Evolutionary conservation across 2,329 filamentous ascomycete species (phyloP), one percentile per base, ranked within the genome.

Genomic region (Sphaerulina vaccinii): DNA sequence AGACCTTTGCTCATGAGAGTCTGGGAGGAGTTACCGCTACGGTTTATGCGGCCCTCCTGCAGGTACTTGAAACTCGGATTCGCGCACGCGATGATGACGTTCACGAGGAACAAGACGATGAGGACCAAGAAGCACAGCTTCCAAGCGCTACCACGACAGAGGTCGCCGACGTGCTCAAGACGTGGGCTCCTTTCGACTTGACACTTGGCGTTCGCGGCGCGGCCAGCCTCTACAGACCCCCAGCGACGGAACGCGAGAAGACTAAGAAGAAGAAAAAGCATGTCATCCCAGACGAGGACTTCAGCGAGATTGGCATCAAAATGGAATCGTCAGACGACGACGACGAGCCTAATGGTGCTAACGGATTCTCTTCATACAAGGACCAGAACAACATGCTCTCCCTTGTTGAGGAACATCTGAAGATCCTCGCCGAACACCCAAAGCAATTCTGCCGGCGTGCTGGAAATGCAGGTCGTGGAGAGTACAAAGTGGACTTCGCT

Each of bases 401-500:
- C 33, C 78, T 83, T 55, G 79, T 90, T 68, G 82, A 87, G 49
- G 82, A 85, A 54, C 88, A 93, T 67, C 79, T 92, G n/a, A 72
- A 84, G 3, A 71, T 91, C 1, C 78, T 95, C 6, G 78, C 84
- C 11, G 84, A 88, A 62, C 85, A 88, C 71, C 79, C 81, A 55
- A 76, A 82, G 69, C 73, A 78, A 1, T 91, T 93, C 60, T 75
- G 89, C 45, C 80, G 81, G 16, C 85, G 86, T 65, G 83, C 83
- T 59, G 84, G 86, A 19, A 76, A 73, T 29, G 83, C 82, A 24
- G 79, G 81, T 19, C 84, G 86, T 24, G 60, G 58, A n/a, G 84
- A 88, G 64, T 99, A 90, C 88, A 86, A 84, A 0, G 82, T 97
- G 4, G 85, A 96, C 64, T 95, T 93, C 66, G 78, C 81, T n/a